phyloP scores from a whole-genome alignment of 768 basidiomycete species.

The Mycena vitilis region DNA sequence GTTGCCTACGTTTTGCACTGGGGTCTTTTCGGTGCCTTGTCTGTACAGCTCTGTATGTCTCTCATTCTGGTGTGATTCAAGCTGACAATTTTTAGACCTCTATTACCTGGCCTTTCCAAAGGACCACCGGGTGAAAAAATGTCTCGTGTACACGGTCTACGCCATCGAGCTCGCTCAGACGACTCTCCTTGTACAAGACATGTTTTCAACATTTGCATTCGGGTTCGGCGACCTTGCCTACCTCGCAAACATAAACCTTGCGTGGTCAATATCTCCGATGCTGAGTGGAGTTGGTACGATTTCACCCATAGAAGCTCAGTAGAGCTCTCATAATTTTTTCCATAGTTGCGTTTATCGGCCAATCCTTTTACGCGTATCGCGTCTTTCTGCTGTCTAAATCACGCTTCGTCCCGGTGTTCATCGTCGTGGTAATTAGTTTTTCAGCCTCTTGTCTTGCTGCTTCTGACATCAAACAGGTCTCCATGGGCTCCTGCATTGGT shows the following conservation, averaged over 20 bases:
- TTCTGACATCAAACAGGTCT: background rate
- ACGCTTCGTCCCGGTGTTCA: background rate
- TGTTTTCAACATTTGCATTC: no score
- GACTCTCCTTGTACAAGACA: background rate
- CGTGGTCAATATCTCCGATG: background rate
- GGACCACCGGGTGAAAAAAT: background rate
- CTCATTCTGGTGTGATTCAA: background rate
- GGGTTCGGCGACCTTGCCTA: no score
- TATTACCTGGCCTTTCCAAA: slow-evolving; percentile 21
- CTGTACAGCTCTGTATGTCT: slow-evolving; percentile 19
- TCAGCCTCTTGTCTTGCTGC: background rate
- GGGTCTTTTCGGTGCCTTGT: slow-evolving; percentile 30
- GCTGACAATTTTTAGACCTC: background rate
- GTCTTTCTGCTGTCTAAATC: slow-evolving; percentile 14
- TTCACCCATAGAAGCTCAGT: background rate
- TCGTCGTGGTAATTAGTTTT: slow-evolving; percentile 7
- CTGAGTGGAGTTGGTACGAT: background rate
- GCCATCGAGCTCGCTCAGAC: background rate
- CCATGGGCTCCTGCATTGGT: background rate
- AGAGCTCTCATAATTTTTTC: background rate
- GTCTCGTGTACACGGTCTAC: slow-evolving; percentile 10
- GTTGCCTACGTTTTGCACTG: slow-evolving; percentile 24
- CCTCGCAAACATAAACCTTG: background rate
- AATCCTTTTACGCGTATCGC: slow-evolving; percentile 22
- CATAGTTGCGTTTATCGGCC: slow-evolving; percentile 3